Conservation (phyloP, 78 protist species). For the Dictyostelium discoideum region dicty_2.7 NC_007089.4:5692001-5692500, state of each 20-base stretch:
- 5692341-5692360: neutral
- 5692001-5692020: constrained; percentile 36
- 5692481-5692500: neutral
- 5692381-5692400: neutral
- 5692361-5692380: neutral
- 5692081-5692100: neutral
- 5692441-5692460: neutral
- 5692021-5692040: constrained; percentile 28
- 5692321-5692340: constrained; percentile 2
- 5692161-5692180: too few species aligned
- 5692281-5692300: constrained; percentile 51
- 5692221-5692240: neutral
- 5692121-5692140: too few species aligned
- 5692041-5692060: neutral
- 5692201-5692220: too few species aligned
- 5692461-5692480: neutral
- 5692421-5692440: neutral
- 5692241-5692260: constrained; percentile 70
- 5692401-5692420: neutral
- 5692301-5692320: constrained; percentile 64
- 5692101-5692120: too few species aligned
- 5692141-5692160: too few species aligned
- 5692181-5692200: too few species aligned
- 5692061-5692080: neutral
- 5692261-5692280: constrained; percentile 70